These are phyloP conservation scores for Serpula lacrymans DNA, from an alignment of 768 basidiomycete species.

Conservation along the genomic window DNA sequence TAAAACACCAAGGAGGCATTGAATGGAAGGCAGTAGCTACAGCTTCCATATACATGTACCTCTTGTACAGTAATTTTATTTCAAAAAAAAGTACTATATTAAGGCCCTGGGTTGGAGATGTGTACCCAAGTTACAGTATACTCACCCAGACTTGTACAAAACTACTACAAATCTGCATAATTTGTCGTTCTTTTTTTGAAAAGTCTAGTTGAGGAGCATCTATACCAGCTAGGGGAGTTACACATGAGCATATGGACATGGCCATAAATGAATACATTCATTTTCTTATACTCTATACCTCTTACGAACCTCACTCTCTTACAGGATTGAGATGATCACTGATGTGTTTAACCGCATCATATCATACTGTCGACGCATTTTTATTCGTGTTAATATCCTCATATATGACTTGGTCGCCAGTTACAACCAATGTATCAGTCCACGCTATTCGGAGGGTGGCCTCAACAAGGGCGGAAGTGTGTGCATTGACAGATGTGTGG, in stretches of 20 bases:
- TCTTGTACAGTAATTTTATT: no score
- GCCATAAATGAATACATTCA: constrained; percentile 80
- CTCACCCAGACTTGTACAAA: no score
- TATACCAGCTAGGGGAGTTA: constrained; percentile 51
- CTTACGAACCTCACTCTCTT: constrained; percentile 13
- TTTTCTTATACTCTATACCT: constrained; percentile 1
- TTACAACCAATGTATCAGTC: constrained; percentile 88
- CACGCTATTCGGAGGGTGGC: constrained; percentile 85
- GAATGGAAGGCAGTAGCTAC: no score
- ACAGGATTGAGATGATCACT: constrained; percentile 92
- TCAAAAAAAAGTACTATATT: no score
- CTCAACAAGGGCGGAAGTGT: constrained; percentile 98
- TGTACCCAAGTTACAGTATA: no score
- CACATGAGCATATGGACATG: constrained; percentile 85
- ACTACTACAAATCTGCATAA: no score
- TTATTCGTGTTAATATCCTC: constrained; percentile 1
- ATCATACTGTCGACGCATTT: constrained; percentile 42
- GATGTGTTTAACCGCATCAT: constrained; percentile 95
- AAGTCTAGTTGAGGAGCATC: constrained; percentile 52
- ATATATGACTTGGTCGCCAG: constrained; percentile 47
- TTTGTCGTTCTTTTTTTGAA: no score
- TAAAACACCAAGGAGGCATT: no score
- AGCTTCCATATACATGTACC: no score
- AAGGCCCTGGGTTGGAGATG: no score
- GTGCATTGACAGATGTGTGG: constrained; percentile 95